Evolutionary conservation across 1,139 yeast genomes (phyloP), one percentile per base, ranked within the genome.

Genomic region (Schwanniomyces etchellsii): DNA sequence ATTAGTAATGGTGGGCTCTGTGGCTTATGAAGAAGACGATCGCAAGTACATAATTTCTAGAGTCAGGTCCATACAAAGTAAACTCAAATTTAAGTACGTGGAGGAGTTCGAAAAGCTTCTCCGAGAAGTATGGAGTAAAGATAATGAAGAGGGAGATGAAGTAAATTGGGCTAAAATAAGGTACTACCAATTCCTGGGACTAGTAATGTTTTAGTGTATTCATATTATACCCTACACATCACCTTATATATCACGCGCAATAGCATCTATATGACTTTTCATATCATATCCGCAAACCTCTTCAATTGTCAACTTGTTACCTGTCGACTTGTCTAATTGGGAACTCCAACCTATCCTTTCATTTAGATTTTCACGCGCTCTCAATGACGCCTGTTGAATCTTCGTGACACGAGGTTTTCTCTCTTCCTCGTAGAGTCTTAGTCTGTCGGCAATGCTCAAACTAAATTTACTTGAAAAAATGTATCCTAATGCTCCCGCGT

Each of bases 271-370:
- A 25, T 47, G 47, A 2, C 31, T 32, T 31, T 47, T 47, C 51
- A 52, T 50, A 31, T 52, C 50, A 33, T 52, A 52, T 9, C 55
- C 57, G 35, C 58, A 51, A 4, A 52, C 55, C 34, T 52, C 57
- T 14, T 48, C 55, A 20, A 52, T 52, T n/a, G 58, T 51, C 29
- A 52, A 40, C 30, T 52, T 52, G 24, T 41, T 35, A n/a, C 33
- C 37, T 26, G 40, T 37, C 17, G 39, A 36, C 20, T 42, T 44
- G 5, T 31, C 21, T 5, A 45, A 47, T 12, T 35, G 27, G 4
- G 51, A 42, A 27, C 53, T 47, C 53, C 55, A 52, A 3, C 58
- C 57, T 22, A 52, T 52, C 31, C 58, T 43, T 34, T 52, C 58
- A 31, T 50, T 52, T 33, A 52, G 38, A 29, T 52, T 50, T 33